Evolutionary conservation across 805 yeast genomes (phyloP).

Genomic region (Geotrichum ghanense): DNA sequence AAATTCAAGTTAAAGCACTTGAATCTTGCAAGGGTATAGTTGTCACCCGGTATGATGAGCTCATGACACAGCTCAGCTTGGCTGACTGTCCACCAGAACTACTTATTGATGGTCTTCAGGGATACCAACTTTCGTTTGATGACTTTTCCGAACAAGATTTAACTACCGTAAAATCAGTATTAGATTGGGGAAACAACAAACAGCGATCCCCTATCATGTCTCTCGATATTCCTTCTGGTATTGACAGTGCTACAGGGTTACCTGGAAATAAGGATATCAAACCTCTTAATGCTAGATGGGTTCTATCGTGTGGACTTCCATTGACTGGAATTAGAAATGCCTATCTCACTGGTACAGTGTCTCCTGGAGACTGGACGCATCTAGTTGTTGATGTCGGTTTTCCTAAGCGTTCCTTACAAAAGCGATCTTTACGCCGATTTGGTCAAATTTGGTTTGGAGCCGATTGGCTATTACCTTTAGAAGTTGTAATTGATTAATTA

Average conservation of each 20-base stretch:
- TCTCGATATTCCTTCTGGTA: conserved; percentile 71
- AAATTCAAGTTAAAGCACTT: conserved; percentile 41
- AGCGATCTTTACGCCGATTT: conserved; percentile 31
- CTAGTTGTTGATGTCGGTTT: conserved; percentile 61
- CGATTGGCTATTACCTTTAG: conserved; percentile 14
- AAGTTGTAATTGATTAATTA: conserved; percentile 1
- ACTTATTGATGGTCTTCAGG: conserved; percentile 75
- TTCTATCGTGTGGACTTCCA: conserved; percentile 67
- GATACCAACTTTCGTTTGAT: conserved; percentile 57
- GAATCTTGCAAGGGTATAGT: conserved; percentile 45
- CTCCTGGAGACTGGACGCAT: conserved; percentile 41
- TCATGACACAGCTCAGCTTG: conserved; percentile 26
- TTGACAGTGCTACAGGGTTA: conserved; percentile 72
- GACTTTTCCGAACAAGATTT: conserved; percentile 37
- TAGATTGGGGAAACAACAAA: conserved; percentile 53
- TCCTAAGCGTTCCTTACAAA: conserved; percentile 44
- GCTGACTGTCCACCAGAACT: conserved; percentile 69
- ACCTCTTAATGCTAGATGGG: conserved; percentile 38
- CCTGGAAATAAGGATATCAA: conserved; percentile 9
- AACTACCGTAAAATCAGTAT: conserved; percentile 29
- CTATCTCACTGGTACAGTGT: conserved; percentile 41
- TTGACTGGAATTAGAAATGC: conserved; percentile 50
- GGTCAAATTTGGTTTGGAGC: conserved; percentile 35
- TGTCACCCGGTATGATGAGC: conserved; percentile 22
- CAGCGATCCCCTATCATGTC: conserved; percentile 42